Evolutionary conservation across 495 filamentous ascomycete genomes (phyloP), one percentile per base, ranked within the genome.

Genomic region (Haplographium delicatum): DNA sequence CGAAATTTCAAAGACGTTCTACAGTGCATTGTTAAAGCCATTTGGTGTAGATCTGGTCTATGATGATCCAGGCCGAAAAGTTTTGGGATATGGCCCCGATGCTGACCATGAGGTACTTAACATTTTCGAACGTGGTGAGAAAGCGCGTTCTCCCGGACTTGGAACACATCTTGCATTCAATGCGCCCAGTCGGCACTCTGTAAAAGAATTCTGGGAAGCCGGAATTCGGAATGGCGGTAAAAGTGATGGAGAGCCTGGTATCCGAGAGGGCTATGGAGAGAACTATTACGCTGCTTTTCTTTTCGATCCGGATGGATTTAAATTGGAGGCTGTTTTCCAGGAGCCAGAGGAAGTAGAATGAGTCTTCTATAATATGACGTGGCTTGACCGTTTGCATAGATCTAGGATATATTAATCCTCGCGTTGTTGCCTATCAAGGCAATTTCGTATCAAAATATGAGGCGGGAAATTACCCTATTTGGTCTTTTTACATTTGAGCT

Each of bases 211-310:
- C 48, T 60, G 70, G 46, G 55, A 59, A 9, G 50, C 49, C 18
- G 70, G 64, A 1, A n/a, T 72, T 1, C 56, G 53, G 34, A 55
- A 54, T 13, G 71, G 68, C 0, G 70, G 65, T 3, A 53, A 6
- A 10, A 54, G 60, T 38, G 64, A 69, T 50, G 70, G 71, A 0
- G 33, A 50, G 37, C 71, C 71, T 0, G 71, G 70, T 0, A 24
- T 68, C 28, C 62, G 70, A 38, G 39, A 49, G 49, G 44, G 57
- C 5, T 72, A 72, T 46, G 63, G 64, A 16, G 43, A 41, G 19
- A 30, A 56, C 11, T 72, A 73, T n/a, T 72, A 67, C 50, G 70
- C 65, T 5, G 67, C 67, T 15, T 73, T 66, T 59, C 65, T 73
- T 31, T 43, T 66, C 2, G 70, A 71, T 60, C 57, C 61, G 0